Base-by-base conservation (phyloP, 805 yeast species). In the Maudiozyma serrabonitensis region DNA sequence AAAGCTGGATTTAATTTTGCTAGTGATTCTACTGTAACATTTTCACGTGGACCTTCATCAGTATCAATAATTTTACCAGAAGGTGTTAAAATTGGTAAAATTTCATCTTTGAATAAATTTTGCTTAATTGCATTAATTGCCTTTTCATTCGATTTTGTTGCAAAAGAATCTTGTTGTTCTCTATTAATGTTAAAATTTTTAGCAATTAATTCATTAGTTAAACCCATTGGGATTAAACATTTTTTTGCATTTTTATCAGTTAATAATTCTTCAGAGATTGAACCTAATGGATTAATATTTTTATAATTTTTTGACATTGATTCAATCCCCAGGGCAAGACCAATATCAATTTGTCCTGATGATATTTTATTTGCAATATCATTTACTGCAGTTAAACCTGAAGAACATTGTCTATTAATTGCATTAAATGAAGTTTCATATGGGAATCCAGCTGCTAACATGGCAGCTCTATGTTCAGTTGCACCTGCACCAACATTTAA, bases 201-300 rank as follows among this genome's bases (percentile, higher is more conserved):
- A 28, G 95, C 90, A 50, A 91, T 86, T 67, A 91, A 91, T 72
- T 91, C 98, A 63, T 88, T 86, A 48, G 98, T 91, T 61, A 83
- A 82, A 43, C 98, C 98, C 98, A 91, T 91, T 56, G 98, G 98
- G 54, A 91, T 80, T 68, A 84, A 71, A 70, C 97, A 91, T 67
- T 82, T 82, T 53, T 73, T 73, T n/a, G 84, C 82, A 44, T 72
- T 76, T 46, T 65, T 61, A 56, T 73, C 66, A 9, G 64, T 63
- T 43, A 71, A 61, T 60, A 79, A 62, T 16, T 70, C 69, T 19
- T 76, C 75, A 12, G 87, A 80, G 52, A 83, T 73, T 41, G 72
- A 70, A 11, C 88, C 84, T 51, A 83, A 70, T 40, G 91, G 80
- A 56, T 78, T 77, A 16, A 57, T 47, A 23, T 93, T 85, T n/a